These are phyloP conservation scores for Collybia sordida DNA, from an alignment of 768 basidiomycete species.

Conservation along the genomic window DNA sequence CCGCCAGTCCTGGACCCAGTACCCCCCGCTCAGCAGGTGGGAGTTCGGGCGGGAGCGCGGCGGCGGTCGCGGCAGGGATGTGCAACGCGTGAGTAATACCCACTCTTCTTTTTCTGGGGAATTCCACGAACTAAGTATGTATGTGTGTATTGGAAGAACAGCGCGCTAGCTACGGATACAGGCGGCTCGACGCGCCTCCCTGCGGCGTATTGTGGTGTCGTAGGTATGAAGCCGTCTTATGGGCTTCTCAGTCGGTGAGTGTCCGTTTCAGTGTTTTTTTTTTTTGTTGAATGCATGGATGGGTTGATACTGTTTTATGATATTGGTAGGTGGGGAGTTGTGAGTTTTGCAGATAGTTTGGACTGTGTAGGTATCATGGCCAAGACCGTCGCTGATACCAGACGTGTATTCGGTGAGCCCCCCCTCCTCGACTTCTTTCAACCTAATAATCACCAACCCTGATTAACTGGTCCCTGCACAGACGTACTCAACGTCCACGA, in stretches of 20 bases:
- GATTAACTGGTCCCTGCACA: slow-evolving; percentile 15
- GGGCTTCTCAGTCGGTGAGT: slow-evolving; percentile 82
- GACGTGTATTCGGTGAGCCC: slow-evolving; percentile 58
- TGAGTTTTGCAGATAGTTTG: slow-evolving; percentile 92
- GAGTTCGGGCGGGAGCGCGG: slow-evolving; percentile 93
- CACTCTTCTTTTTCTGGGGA: too few relatives aligned
- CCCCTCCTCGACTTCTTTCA: neutral
- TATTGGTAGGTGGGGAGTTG: slow-evolving; percentile 77
- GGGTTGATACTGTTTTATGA: too few relatives aligned
- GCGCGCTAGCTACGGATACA: slow-evolving; percentile 92
- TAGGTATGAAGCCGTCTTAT: slow-evolving; percentile 94
- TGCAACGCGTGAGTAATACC: slow-evolving; percentile 88
- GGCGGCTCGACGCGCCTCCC: slow-evolving; percentile 93
- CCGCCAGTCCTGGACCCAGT: slow-evolving; percentile 25
- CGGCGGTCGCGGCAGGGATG: slow-evolving; percentile 83
- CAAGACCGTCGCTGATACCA: slow-evolving; percentile 44
- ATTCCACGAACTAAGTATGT: too few relatives aligned
- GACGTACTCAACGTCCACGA: slow-evolving; percentile 61
- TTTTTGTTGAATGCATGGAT: neutral
- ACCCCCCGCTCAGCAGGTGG: slow-evolving; percentile 76
- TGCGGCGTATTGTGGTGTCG: slow-evolving; percentile 90
- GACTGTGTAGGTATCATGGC: slow-evolving; percentile 91
- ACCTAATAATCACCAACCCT: neutral
- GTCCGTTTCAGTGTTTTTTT: neutral
- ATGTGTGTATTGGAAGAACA: slow-evolving; percentile 25